Evolutionary conservation across 176 grass and related monocot species (phyloP), one percentile per base, ranked within the genome.

Genomic region (Lolium perenne): DNA sequence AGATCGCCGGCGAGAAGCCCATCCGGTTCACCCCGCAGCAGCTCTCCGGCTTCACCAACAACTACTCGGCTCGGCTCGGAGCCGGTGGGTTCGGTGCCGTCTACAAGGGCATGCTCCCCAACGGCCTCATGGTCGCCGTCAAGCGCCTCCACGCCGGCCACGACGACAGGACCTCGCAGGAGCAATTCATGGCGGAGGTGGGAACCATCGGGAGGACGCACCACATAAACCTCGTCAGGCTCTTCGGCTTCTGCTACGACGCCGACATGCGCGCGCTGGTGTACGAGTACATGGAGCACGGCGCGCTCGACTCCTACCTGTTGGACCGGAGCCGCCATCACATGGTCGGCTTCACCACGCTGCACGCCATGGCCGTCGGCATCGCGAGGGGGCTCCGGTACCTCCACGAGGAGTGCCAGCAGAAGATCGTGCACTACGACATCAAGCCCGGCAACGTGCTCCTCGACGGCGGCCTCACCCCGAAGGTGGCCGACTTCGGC

Each of bases 251-350:
- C 79, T 92, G 90, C 78, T 83, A 79, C 55, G 86, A 88, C 73
- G 86, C 56, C 23, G 35, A 61, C 17, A 38, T 86, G 62, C 60
- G 74, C 12, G 73, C 87, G 45, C 83, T 92, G 0, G 90, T 92
- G 10, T 92, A 91, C 70, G 90, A 92, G 67, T 69, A 68, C 86
- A 78, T 86, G 79, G 79, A 68, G 54, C 57, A 57, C 16, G 80
- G 91, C 50, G 22, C 87, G 43, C 84, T 89, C 35, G 86, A 74
- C 66, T 10, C 7, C 22, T 77, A 70, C 87, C 87, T 89, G 40
- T 29, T 56, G 26, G 21, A 12, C 51, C 35, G 8, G 65, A 26
- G 14, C 2, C 3, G 17, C 1, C 38, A 0, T 1, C 17, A 17
- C 66, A 18, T 1, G 17, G 0, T 71, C 0, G 67, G 7, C 38